Conservation (phyloP, 768 basidiomycete genomes). For the Sistotremastrum suecicum region DNA sequence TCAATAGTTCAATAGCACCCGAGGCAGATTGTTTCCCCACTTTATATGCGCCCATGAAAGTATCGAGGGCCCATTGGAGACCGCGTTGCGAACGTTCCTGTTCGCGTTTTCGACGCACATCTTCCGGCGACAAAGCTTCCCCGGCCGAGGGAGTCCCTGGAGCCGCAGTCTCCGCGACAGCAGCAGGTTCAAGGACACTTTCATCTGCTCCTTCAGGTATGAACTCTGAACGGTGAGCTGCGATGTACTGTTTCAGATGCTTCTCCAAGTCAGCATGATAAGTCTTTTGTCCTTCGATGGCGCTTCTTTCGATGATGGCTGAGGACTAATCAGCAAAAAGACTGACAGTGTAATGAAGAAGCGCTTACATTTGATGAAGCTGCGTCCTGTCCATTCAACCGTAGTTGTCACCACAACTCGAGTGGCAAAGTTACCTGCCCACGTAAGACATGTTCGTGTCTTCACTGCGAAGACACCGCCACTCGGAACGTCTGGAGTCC, state of each 20-base stretch:
- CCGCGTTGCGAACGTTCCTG: slow-evolving; percentile 56
- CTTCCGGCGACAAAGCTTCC: slow-evolving; percentile 14
- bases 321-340: background rate
- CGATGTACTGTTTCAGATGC: slow-evolving; percentile 80
- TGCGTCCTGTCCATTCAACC: slow-evolving; percentile 93
- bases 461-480: slow-evolving; percentile 89
- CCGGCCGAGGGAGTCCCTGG: slow-evolving; percentile 8
- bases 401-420: slow-evolving; percentile 77
- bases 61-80: slow-evolving; percentile 83
- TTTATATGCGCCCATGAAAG: slow-evolving; percentile 58
- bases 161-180: slow-evolving; percentile 17
- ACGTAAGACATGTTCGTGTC: slow-evolving; percentile 89
- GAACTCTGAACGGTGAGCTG: slow-evolving; percentile 82
- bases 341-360: background rate
- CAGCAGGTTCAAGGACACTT: slow-evolving; percentile 28
- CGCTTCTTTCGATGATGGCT: slow-evolving; percentile 91
- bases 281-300: slow-evolving; percentile 80
- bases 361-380: slow-evolving; percentile 80
- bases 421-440: slow-evolving; percentile 70
- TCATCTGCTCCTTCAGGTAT: slow-evolving; percentile 66
- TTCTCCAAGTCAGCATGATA: slow-evolving; percentile 76
- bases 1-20: slow-evolving; percentile 64
- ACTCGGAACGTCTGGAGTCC: slow-evolving; percentile 89
- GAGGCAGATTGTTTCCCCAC: slow-evolving; percentile 58
- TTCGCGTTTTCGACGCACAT: slow-evolving; percentile 39